Conservation (phyloP, 1,139 yeast genomes). For the Candida smagusa region DNA sequence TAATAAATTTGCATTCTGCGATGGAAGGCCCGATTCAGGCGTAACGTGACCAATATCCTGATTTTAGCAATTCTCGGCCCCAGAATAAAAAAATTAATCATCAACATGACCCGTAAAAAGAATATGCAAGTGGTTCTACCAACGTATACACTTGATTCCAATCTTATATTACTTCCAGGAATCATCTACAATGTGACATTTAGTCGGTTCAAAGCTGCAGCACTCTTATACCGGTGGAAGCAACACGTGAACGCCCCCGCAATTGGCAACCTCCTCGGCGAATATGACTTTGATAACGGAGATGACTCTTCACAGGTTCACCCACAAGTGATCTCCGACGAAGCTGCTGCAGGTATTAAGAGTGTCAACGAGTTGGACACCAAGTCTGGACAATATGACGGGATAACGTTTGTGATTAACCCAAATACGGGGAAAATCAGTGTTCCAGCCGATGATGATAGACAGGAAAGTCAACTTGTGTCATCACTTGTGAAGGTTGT, state of each 20-base stretch:
- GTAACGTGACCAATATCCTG: neutral
- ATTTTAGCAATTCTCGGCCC: neutral
- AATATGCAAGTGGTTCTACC: slow-evolving; percentile 29
- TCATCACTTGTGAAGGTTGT: slow-evolving; percentile 50
- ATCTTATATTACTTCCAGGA: slow-evolving; percentile 57
- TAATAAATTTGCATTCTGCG: neutral
- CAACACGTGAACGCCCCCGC: slow-evolving; percentile 29
- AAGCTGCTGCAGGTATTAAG: slow-evolving; percentile 36
- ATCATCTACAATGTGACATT: slow-evolving; percentile 57
- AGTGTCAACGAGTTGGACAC: slow-evolving; percentile 18
- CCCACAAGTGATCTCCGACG: slow-evolving; percentile 28
- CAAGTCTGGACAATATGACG: slow-evolving; percentile 27
- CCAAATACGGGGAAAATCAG: slow-evolving; percentile 40
- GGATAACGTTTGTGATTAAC: slow-evolving; percentile 39
- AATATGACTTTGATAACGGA: slow-evolving; percentile 30
- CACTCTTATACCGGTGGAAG: slow-evolving; percentile 39
- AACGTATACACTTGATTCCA: slow-evolving; percentile 41
- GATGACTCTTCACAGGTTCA: slow-evolving; percentile 1
- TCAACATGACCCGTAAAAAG: slow-evolving; percentile 3
- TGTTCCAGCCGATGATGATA: slow-evolving; percentile 15
- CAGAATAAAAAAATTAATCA: neutral
- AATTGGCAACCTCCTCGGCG: slow-evolving; percentile 30
- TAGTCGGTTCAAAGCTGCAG: slow-evolving; percentile 46
- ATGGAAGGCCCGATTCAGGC: neutral
- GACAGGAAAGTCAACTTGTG: slow-evolving; percentile 12